A percentile compares a stretch with the other conserved stretches of the same genome.
phyloP scores from a whole-genome alignment of 192 early-diverging fungal species.

The Gorgonomyces haynaldii region DNA sequence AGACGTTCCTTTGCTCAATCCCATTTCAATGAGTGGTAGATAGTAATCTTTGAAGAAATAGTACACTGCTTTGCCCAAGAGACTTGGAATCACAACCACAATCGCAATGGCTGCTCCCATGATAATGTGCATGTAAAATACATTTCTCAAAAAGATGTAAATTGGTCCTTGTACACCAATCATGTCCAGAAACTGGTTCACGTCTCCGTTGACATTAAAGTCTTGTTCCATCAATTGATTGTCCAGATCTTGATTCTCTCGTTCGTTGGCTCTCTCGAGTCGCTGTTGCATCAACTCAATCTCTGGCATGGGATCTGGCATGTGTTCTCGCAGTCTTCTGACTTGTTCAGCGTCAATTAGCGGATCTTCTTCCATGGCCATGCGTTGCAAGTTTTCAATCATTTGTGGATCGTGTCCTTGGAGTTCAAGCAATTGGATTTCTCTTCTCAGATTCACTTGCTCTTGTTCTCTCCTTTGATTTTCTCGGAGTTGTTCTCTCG shows the following conservation, averaged over 20 bases:
- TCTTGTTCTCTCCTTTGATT: background rate
- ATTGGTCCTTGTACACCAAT: slow-evolving; percentile 81
- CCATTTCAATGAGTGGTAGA: slow-evolving; percentile 12
- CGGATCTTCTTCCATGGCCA: background rate
- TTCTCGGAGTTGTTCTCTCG: background rate
- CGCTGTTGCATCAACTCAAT: background rate
- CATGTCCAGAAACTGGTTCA: slow-evolving; percentile 63
- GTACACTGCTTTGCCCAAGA: slow-evolving; percentile 35
- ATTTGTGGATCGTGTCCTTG: too few relatives aligned
- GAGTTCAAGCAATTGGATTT: too few relatives aligned
- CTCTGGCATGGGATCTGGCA: background rate
- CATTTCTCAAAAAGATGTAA: slow-evolving; percentile 68
- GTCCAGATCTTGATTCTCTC: background rate
- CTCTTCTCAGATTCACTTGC: background rate
- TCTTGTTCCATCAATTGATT: slow-evolving; percentile 1
- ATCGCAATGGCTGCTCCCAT: slow-evolving; percentile 57
- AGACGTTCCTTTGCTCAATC: background rate
- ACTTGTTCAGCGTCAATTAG: slow-evolving; percentile 14
- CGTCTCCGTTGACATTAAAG: slow-evolving; percentile 12
- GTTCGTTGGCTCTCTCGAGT: background rate
- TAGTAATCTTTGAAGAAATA: slow-evolving; percentile 17
- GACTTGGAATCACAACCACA: slow-evolving; percentile 67
- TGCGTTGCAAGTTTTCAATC: background rate
- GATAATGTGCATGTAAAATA: slow-evolving; percentile 63
- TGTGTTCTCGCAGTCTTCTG: slow-evolving; percentile 10